Evolutionary conservation across 1,139 yeast genomes (phyloP).

Genomic region (Casaregolazyma lundiana): DNA sequence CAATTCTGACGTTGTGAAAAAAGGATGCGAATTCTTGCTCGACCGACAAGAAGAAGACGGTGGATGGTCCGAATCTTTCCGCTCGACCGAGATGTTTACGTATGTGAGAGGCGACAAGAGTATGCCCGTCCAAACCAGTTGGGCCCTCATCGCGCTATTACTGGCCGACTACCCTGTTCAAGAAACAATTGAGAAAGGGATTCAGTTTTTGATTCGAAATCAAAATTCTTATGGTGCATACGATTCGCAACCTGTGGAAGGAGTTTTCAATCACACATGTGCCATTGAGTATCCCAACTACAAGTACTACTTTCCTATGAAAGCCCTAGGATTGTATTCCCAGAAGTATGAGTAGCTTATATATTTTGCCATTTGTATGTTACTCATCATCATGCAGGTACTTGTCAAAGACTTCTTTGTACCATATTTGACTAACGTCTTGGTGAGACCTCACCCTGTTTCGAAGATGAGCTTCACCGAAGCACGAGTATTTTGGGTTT

Average conservation of each 20-base stretch:
- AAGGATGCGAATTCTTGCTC: conserved; percentile 82
- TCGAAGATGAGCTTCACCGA: conserved; percentile 58
- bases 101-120: conserved; percentile 66
- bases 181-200: conserved; percentile 58
- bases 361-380: not conserved
- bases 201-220: conserved; percentile 57
- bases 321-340: conserved; percentile 79
- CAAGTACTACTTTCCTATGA: conserved; percentile 82
- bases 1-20: conserved; percentile 57
- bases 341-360: conserved; percentile 18
- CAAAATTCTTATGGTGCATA: conserved; percentile 81
- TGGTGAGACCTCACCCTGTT: conserved; percentile 64
- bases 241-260: conserved; percentile 82
- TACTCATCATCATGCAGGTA: conserved; percentile 17
- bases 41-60: conserved; percentile 79
- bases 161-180: conserved; percentile 76
- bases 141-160: conserved; percentile 83
- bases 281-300: conserved; percentile 97
- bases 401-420: conserved; percentile 44
- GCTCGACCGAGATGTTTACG: conserved; percentile 71
- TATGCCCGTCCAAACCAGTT: conserved; percentile 83
- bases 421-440: conserved; percentile 62
- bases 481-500: conserved; percentile 31
- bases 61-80: conserved; percentile 84
- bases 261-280: conserved; percentile 90